Base-by-base conservation (phyloP, 805 yeast species). In the Clavispora phyllophila region DNA sequence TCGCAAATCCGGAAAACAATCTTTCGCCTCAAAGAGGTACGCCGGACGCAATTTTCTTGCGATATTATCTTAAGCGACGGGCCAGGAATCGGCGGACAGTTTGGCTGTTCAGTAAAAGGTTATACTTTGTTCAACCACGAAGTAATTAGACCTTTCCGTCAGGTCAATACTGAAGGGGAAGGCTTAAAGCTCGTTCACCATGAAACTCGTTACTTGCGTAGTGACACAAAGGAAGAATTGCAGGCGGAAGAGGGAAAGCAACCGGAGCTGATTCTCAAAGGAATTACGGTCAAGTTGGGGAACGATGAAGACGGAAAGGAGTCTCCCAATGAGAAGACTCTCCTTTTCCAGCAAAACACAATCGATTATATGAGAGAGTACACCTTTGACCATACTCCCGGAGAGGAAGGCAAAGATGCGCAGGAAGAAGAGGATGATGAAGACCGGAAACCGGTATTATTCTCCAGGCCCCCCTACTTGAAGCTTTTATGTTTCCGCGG, bases 101-200 rank as follows among this genome's bases (percentile, higher is more conserved):
- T 90, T 15, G 68, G 71, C 0, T 74, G 91, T 37, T 84, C 88
- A 0, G 71, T 90, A 1, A 78, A 76, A 50, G 97, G 96, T 0
- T 85, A 79, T 54, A 63, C 83, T 0, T 69, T 85, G n/a, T 76
- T 74, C 46, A 68, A 72, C 7, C 79, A 77, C 40, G 82, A 81
- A 44, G 73, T 68, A 33, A 54, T 78, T 0, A 68, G 73, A 15
- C 63, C 74, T n/a, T 66, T 77, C 10, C 72, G 72, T 29, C 68
- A 69, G 35, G 75, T 85, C 5, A 79, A 76, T 57, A 78, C 75
- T 33, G 72, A 73, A 38, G 76, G 73, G 2, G 82, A 79, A 19
- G 58, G 61, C 8, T 66, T 78, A 39, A 68, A 72, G 49, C 68
- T 76, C 14, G 90, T 81, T 0, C 73, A 74, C 38, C 44, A 37